These are phyloP conservation scores for Sophora flavescens DNA, from an alignment of 306 rosid genomes.

Conservation along the genomic window DNA sequence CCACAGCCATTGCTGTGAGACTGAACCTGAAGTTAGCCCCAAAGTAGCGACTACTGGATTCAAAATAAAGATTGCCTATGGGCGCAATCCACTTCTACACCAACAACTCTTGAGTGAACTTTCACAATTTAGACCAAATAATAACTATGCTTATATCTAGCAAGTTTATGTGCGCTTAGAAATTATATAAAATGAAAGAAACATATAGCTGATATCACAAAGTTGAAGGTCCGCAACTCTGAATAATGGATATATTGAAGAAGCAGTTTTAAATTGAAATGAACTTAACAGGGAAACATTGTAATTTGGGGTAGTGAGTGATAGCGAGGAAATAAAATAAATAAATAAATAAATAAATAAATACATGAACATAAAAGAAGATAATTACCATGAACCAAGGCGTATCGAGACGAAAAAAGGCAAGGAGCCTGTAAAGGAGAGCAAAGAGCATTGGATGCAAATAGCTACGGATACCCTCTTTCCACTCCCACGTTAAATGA, in stretches of 20 bases:
- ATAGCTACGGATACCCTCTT: slow-evolving; percentile 85
- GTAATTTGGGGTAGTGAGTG: too few relatives aligned
- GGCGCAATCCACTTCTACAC: too few relatives aligned
- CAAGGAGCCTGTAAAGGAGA: slow-evolving; percentile 70
- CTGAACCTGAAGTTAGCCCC: too few relatives aligned
- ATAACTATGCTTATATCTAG: neutral
- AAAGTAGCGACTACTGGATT: too few relatives aligned
- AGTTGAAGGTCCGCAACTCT: neutral
- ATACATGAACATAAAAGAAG: neutral
- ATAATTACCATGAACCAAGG: slow-evolving; percentile 83
- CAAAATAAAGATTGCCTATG: too few relatives aligned
- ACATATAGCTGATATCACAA: neutral
- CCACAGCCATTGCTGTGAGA: too few relatives aligned
- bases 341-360: too few relatives aligned
- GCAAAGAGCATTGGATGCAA: slow-evolving; percentile 88
- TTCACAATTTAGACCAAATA: slow-evolving; percentile 1
- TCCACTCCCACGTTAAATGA: slow-evolving; percentile 98
- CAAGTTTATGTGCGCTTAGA: neutral
- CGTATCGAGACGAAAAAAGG: slow-evolving; percentile 70
- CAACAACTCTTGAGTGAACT: too few relatives aligned
- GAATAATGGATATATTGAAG: too few relatives aligned
- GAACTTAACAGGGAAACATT: too few relatives aligned
- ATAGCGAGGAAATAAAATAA: too few relatives aligned
- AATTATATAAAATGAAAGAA: neutral
- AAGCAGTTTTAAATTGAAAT: too few relatives aligned